These are phyloP conservation scores for Fraxinus dipetala DNA, from an alignment of 305 asterid species.

Conservation along the genomic window DNA sequence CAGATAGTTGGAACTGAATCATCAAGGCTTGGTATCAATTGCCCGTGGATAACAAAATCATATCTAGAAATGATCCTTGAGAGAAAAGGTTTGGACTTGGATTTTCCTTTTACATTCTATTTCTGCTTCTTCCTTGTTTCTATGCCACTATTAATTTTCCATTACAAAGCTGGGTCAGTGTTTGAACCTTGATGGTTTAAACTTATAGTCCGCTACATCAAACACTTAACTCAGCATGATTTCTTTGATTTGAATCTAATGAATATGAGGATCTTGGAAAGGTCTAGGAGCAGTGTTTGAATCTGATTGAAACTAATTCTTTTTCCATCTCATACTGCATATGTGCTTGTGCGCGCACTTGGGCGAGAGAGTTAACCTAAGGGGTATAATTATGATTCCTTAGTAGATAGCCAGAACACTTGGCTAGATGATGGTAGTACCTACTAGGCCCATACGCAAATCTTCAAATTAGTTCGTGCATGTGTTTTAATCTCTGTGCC, in stretches of 20 bases:
- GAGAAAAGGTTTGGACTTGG: conserved; percentile 65
- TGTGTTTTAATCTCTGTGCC: conserved; percentile 8
- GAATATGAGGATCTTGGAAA: conserved; percentile 11
- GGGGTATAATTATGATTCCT: not conserved
- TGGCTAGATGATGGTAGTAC: conserved; percentile 5
- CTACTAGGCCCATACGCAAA: conserved; percentile 5
- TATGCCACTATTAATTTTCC: conserved; percentile 15
- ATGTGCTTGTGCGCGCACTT: not conserved
- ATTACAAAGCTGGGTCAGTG: not conserved
- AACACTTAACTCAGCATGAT: not conserved
- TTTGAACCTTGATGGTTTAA: conserved; percentile 11
- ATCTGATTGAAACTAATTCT: conserved; percentile 5
- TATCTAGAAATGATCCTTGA: conserved; percentile 96
- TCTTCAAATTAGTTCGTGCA: not conserved
- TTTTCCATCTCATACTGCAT: conserved; percentile 8
- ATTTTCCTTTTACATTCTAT: conserved; percentile 12
- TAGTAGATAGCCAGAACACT: conserved; percentile 12
- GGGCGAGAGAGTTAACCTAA: conserved; percentile 9
- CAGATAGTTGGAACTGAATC: conserved; percentile 90
- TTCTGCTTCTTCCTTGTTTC: conserved; percentile 4
- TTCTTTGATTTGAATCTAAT: conserved; percentile 12
- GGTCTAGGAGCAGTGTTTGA: conserved; percentile 17
- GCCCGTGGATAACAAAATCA: conserved; percentile 95
- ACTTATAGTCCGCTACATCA: conserved; percentile 21
- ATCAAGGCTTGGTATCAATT: conserved; percentile 77